These are phyloP conservation scores for Albophoma yamanashiensis DNA, from an alignment of 2,329 filamentous ascomycete species.

Conservation along the genomic window DNA sequence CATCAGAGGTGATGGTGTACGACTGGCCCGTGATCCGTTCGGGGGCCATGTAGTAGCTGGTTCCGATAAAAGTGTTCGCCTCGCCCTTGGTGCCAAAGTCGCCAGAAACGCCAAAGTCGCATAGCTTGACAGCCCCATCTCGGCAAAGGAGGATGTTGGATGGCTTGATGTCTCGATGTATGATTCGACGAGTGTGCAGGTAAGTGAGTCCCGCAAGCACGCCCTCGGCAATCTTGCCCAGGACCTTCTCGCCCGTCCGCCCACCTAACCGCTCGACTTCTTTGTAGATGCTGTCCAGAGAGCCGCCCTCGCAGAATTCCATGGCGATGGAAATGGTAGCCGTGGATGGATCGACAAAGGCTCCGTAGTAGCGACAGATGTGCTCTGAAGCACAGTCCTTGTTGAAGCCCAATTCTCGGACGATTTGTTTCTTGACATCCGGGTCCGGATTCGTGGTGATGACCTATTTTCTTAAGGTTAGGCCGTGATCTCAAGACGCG, in stretches of 20 bases:
- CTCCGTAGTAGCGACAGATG: conserved; percentile 95
- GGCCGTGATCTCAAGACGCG: conserved; percentile 8
- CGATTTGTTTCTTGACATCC: conserved; percentile 96
- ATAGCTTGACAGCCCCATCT: conserved; percentile 89
- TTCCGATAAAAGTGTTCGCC: conserved; percentile 97
- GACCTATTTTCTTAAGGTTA: conserved; percentile 44
- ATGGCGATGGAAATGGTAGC: conserved; percentile 97
- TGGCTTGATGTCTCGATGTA: conserved; percentile 97
- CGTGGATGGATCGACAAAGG: conserved; percentile 91
- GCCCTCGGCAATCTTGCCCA: conserved; percentile 93
- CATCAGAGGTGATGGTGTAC: conserved; percentile 97
- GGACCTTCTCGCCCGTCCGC: conserved; percentile 89
- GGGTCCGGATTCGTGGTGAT: conserved; percentile 98
- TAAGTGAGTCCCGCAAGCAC: conserved; percentile 91
- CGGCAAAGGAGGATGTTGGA: conserved; percentile 93
- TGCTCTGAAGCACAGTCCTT: conserved; percentile 93
- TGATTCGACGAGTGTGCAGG: conserved; percentile 90
- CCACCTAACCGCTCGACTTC: conserved; percentile 95
- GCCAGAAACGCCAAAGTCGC: conserved; percentile 95
- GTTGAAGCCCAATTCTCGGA: conserved; percentile 94
- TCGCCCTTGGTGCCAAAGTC: conserved; percentile 98
- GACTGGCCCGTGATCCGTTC: conserved; percentile 96
- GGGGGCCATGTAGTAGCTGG: conserved; percentile 98
- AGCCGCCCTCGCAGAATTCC: conserved; percentile 97
- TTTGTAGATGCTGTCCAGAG: conserved; percentile 90